Evolutionary conservation across 306 rosid genomes (phyloP), one percentile per base, ranked within the genome.

Genomic region (Malus fusca): DNA sequence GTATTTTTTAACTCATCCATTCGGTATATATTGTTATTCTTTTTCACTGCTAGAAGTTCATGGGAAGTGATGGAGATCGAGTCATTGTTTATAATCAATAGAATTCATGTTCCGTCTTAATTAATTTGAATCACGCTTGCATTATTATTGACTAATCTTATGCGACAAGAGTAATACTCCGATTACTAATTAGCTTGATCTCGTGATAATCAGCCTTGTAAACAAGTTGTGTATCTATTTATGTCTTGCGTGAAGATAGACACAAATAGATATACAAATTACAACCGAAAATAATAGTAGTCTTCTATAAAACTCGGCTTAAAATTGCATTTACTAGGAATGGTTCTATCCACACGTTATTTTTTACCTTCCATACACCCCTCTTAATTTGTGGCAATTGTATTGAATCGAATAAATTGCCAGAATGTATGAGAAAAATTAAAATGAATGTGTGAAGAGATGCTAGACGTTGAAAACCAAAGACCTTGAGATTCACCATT

Each of bases 401-500:
- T 37, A 37, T 37, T 6, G 2, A 7, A 7, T 37, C 10, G 42
- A 37, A 37, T 37, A 37, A 37, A 37, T 37, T 37, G 0, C 7
- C 2, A 37, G 9, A 37, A 37, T 37, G 2, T 6, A 8, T 37
- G 10, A 2, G 10, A 2, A 37, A 37, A 37, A 0, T 37, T 37
- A 37, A 37, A 37, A 37, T 37, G 2, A 7, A 8, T 37, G 42
- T 37, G 10, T 37, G 42, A 7, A 37, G 10, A 66, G 11, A 17
- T 53, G 22, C 35, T 53, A 21, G 55, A 63, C 18, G 40, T 43
- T 10, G 52, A 68, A 52, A 44, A 44, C 14, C 4, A 21, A 73
- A 48, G 62, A 64, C 77, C 85, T 85, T 85, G 90, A 88, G 96
- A 92, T 88, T 90, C 90, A 82, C 84, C 61, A 71, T 63, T 40